Evolutionary conservation across 169 alveolate species (phyloP), one percentile per base, ranked within the genome.

Genomic region (Cystoisospora suis): DNA sequence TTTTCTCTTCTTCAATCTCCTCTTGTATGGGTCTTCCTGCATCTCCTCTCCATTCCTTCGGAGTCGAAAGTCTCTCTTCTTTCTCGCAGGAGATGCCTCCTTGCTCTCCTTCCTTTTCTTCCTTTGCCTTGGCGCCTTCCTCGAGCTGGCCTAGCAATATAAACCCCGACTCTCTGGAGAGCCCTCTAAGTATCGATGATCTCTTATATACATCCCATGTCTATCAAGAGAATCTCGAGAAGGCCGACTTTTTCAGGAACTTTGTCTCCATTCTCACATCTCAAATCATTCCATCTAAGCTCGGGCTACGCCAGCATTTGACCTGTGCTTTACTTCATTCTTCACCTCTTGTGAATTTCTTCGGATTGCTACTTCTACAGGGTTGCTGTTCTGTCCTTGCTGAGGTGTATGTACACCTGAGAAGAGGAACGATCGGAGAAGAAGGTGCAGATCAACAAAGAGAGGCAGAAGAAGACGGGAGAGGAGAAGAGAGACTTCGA

Each of bases 241-340:
- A 46, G 2, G 83, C 83, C 0, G 47, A 38, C 34, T 6, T 12
- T n/a, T 17, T n/a, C 36, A 2, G 56, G 3, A 34, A 72, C 38
- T 2, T 12, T 5, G 32, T 40, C 12, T 38, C 15, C 32, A 6
- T 38, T 2, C 32, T 34, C 32, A 36, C 32, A 29, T 72, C 83
- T 34, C 53, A 17, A 3, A 27, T 72, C 27, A 17, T 38, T 29
- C 83, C 83, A 4, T 56, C 53, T 2, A 1, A 53, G 15, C 53
- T 72, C 56, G 58, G 17, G 58, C 53, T 72, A 36, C 46, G 83
- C 0, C 83, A 72, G 56, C 83, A 72, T 36, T 38, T 72, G 32
- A 72, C 83, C n/a, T 46, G 58, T 6, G 32, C 47, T 38, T 56
- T 72, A 20, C 83, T 72, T 15, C 83, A 72, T 36, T 23, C 34